phyloP scores from a whole-genome alignment of 768 basidiomycete genomes.

The Tulasnella sp. region DNA sequence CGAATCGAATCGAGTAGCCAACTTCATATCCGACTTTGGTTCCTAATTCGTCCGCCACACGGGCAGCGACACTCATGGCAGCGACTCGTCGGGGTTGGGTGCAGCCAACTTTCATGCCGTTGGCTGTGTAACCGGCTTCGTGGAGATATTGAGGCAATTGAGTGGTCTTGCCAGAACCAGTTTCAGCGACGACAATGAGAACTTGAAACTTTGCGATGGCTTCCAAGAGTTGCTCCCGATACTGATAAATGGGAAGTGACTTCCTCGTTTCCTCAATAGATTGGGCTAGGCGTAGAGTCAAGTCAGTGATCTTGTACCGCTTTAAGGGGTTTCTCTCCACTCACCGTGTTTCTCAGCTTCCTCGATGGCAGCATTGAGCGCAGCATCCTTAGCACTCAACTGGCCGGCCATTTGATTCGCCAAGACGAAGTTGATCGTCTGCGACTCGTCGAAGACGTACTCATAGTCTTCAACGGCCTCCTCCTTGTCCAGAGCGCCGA shows the following conservation, averaged over 20 bases:
- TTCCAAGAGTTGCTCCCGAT: constrained; percentile 77
- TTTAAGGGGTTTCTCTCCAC: constrained; percentile 26
- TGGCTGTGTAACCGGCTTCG: constrained; percentile 88
- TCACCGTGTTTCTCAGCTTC: constrained; percentile 83
- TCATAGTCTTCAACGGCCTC: constrained; percentile 82
- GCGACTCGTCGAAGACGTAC: constrained; percentile 96
- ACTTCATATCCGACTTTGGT: constrained; percentile 96
- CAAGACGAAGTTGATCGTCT: constrained; percentile 93
- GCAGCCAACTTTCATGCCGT: constrained; percentile 85
- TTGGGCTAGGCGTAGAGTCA: constrained; percentile 45
- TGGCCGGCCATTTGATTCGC: constrained; percentile 62
- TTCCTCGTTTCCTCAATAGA: constrained; percentile 91
- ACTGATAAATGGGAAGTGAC: constrained; percentile 83
- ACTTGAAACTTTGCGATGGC: constrained; percentile 90
- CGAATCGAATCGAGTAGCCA: constrained; percentile 99
- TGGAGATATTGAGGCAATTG: constrained; percentile 97
- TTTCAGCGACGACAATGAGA: constrained; percentile 95
- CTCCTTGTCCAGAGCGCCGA: constrained; percentile 84
- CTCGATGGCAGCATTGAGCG: constrained; percentile 80
- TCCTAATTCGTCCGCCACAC: constrained; percentile 98
- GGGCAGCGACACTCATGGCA: constrained; percentile 98
- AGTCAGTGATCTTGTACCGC: neutral
- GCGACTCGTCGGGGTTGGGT: constrained; percentile 98
- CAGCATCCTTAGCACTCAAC: constrained; percentile 76
- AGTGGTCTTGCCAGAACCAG: constrained; percentile 97